These are phyloP conservation scores for Glycine latifolia DNA, from an alignment of 306 rosid genomes.

Conservation along the genomic window DNA sequence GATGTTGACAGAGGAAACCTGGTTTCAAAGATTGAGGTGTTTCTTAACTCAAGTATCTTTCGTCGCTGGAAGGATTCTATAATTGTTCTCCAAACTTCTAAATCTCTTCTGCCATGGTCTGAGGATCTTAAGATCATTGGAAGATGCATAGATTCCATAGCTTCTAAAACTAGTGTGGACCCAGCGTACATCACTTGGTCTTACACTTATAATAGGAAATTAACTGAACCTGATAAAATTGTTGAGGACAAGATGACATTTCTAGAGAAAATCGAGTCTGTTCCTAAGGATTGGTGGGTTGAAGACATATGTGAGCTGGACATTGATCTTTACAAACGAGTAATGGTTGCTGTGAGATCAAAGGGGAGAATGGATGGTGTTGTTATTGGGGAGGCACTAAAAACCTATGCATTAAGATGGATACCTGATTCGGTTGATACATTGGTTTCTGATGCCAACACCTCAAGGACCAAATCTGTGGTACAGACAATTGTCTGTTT, in stretches of 20 bases:
- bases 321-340: conserved; percentile 70
- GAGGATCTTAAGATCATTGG: conserved; percentile 90
- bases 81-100: conserved; percentile 89
- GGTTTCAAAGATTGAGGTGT: conserved; percentile 87
- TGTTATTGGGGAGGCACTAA: conserved; percentile 85
- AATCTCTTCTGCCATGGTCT: conserved; percentile 89
- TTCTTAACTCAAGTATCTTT: conserved; percentile 88
- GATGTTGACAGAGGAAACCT: conserved; percentile 86
- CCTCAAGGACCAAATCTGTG: conserved; percentile 73
- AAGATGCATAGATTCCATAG: conserved; percentile 94
- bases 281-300: conserved; percentile 99
- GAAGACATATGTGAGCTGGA: conserved; percentile 88
- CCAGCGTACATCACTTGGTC: conserved; percentile 92
- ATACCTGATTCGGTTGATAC: conserved; percentile 91
- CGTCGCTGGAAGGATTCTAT: conserved; percentile 98
- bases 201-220: conserved; percentile 81
- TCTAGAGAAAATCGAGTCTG: conserved; percentile 61
- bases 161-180: conserved; percentile 91
- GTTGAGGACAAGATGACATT: conserved; percentile 62
- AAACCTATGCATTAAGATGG: conserved; percentile 71
- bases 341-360: conserved; percentile 76
- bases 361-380: conserved; percentile 81
- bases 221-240: conserved; percentile 66
- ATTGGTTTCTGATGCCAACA: conserved; percentile 75
- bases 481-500: conserved; percentile 84